Evolutionary conservation across 164 flowering plant genomes (phyloP).

Genomic region (Annona squamosa): DNA sequence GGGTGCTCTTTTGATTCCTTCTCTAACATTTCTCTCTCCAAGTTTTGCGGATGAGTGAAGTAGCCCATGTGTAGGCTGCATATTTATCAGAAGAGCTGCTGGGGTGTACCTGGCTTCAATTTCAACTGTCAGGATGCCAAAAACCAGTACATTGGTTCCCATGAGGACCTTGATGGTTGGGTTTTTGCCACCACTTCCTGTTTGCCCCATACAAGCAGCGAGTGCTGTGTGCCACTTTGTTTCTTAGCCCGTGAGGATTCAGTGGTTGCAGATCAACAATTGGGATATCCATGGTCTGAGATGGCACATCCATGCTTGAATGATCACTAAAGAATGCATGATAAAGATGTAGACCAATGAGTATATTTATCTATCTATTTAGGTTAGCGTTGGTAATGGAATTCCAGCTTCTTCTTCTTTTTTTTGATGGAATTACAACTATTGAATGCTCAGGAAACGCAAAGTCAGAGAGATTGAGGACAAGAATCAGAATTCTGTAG

Average conservation of each 20-base stretch:
- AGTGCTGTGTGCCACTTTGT: not conserved
- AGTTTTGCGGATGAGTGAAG: not conserved
- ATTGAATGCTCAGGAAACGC: slow-evolving; percentile 52
- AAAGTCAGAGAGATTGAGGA: slow-evolving; percentile 75
- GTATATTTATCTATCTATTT: too few relatives aligned
- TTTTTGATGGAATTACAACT: not conserved
- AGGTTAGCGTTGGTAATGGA: too few relatives aligned
- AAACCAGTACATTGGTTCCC: too few relatives aligned
- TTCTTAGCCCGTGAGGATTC: not conserved
- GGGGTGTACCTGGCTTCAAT: too few relatives aligned
- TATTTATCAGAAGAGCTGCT: too few relatives aligned
- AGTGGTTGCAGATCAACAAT: not conserved
- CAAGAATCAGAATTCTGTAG: slow-evolving; percentile 33
- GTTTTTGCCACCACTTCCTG: too few relatives aligned
- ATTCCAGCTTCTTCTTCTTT: not conserved
- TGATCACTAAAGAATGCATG: too few relatives aligned
- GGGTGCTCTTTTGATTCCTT: not conserved
- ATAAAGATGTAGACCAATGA: not conserved
- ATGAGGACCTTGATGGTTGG: not conserved
- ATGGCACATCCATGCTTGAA: too few relatives aligned
- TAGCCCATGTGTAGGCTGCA: not conserved
- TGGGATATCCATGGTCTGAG: not conserved
- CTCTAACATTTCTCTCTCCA: not conserved
- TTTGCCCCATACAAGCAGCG: not conserved
- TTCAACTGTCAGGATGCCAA: too few relatives aligned